Evolutionary conservation across 2,329 filamentous ascomycete genomes (phyloP).

Genomic region (Cryphonectria naterciae): DNA sequence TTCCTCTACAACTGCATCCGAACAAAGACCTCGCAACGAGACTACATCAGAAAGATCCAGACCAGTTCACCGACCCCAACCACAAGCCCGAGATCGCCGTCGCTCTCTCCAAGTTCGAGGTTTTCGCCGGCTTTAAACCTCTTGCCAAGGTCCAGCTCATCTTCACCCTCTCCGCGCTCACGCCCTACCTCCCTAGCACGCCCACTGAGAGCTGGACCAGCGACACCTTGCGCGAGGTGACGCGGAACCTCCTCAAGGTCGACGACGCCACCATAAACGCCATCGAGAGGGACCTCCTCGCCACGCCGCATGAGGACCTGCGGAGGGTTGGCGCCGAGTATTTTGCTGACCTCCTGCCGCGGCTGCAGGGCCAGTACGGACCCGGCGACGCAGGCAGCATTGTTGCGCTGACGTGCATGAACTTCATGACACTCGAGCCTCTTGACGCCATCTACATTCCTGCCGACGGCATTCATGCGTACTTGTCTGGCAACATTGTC

Average conservation of each 20-base stretch:
- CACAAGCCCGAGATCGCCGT: conserved; percentile 83
- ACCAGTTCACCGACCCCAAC: conserved; percentile 71
- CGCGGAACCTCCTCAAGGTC: conserved; percentile 57
- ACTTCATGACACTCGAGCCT: conserved; percentile 67
- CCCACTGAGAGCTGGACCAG: conserved; percentile 54
- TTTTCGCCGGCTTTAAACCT: conserved; percentile 76
- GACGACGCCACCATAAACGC: conserved; percentile 55
- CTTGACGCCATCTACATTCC: conserved; percentile 73
- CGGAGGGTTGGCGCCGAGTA: conserved; percentile 52
- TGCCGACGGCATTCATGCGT: conserved; percentile 75
- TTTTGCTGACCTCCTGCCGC: conserved; percentile 66
- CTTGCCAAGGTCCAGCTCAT: conserved; percentile 61
- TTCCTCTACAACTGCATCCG: conserved; percentile 76
- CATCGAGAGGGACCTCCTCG: conserved; percentile 56
- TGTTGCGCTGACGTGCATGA: conserved; percentile 74
- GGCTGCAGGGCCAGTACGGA: conserved; percentile 67
- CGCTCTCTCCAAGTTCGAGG: conserved; percentile 72
- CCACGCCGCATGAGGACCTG: conserved; percentile 52
- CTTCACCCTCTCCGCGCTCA: conserved; percentile 59
- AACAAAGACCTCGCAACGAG: conserved; percentile 68
- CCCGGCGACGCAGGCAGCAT: conserved; percentile 67
- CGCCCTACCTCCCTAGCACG: conserved; percentile 54
- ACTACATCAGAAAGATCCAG: conserved; percentile 66
- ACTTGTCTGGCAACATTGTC: conserved; percentile 73
- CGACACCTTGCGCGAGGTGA: conserved; percentile 60